phyloP scores from a whole-genome alignment of 2,329 filamentous ascomycete genomes.

The Cladosporium sphaerospermum region DNA sequence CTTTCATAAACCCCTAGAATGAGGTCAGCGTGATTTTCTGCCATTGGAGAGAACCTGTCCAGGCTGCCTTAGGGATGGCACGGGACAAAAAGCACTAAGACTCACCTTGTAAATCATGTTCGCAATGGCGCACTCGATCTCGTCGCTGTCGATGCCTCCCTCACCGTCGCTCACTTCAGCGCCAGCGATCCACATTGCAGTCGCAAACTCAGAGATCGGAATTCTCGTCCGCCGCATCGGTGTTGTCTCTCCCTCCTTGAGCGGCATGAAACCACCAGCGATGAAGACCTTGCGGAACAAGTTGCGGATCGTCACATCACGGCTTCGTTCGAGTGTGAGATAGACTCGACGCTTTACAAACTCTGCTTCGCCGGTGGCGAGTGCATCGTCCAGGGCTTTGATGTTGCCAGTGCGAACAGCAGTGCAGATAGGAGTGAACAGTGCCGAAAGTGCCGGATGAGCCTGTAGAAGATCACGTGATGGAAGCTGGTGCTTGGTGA shows the following conservation, averaged over 20 bases:
- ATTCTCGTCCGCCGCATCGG: conserved; percentile 67
- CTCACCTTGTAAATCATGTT: conserved; percentile 97
- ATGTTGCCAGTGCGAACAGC: conserved; percentile 82
- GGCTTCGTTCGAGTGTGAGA: conserved; percentile 82
- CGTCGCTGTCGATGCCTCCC: conserved; percentile 71
- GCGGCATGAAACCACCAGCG: conserved; percentile 71
- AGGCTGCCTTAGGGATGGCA: neutral
- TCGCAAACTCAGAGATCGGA: conserved; percentile 74
- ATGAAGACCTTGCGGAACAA: conserved; percentile 87
- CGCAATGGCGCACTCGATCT: conserved; percentile 89
- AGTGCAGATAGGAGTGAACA: conserved; percentile 70
- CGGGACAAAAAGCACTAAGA: conserved; percentile 14
- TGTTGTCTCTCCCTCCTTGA: conserved; percentile 59
- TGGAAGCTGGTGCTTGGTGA: conserved; percentile 81
- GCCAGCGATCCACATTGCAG: conserved; percentile 67
- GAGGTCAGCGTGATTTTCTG: too few relatives aligned
- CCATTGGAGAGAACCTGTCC: too few relatives aligned
- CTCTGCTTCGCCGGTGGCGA: conserved; percentile 77
- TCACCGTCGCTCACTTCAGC: conserved; percentile 46
- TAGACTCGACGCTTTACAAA: conserved; percentile 93
- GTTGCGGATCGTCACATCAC: conserved; percentile 88
- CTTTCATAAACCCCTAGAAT: conserved; percentile 82
- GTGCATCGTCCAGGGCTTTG: conserved; percentile 72
- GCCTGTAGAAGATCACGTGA: conserved; percentile 63
- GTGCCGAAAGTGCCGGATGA: conserved; percentile 66